Evolutionary conservation across 176 grass and related monocot species (phyloP).

Genomic region (Saccharum spontaneum): DNA sequence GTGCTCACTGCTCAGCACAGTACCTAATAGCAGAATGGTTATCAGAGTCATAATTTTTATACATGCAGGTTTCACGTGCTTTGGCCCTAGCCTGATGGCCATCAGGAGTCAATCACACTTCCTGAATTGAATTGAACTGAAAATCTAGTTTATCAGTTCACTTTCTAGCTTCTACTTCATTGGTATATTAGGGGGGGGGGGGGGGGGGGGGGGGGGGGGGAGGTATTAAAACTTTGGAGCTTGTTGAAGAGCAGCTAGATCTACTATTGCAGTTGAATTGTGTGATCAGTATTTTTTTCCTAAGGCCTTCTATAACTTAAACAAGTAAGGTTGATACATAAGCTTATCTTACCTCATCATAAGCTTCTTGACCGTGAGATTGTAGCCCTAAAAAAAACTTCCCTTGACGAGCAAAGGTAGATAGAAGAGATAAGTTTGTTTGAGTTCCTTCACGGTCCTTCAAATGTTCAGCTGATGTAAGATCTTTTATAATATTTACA

Average conservation of each 20-base stretch:
- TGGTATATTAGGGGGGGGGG: too few relatives aligned
- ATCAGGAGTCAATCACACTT: not conserved
- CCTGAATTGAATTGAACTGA: constrained; percentile 11
- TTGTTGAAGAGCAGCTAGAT: constrained; percentile 16
- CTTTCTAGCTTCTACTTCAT: not conserved
- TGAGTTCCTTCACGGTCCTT: constrained; percentile 95
- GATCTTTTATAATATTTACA: constrained; percentile 93
- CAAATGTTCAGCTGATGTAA: constrained; percentile 80
- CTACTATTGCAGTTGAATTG: not conserved
- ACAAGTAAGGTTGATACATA: constrained; percentile 15
- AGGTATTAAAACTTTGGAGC: not conserved
- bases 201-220: too few relatives aligned
- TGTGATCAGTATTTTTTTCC: not conserved
- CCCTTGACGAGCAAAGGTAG: constrained; percentile 87
- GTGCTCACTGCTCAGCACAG: not conserved
- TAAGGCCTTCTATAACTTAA: constrained; percentile 12
- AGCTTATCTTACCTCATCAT: constrained; percentile 70
- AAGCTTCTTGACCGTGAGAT: constrained; percentile 58
- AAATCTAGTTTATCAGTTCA: not conserved
- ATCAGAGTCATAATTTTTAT: constrained; percentile 18
- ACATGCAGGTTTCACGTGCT: constrained; percentile 2
- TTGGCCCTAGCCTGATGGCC: not conserved
- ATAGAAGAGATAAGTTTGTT: constrained; percentile 95
- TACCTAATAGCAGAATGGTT: not conserved
- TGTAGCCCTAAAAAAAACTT: constrained; percentile 75